Conservation (phyloP, 352 stramenopile genomes). For the Pythium aquatile region DNA sequence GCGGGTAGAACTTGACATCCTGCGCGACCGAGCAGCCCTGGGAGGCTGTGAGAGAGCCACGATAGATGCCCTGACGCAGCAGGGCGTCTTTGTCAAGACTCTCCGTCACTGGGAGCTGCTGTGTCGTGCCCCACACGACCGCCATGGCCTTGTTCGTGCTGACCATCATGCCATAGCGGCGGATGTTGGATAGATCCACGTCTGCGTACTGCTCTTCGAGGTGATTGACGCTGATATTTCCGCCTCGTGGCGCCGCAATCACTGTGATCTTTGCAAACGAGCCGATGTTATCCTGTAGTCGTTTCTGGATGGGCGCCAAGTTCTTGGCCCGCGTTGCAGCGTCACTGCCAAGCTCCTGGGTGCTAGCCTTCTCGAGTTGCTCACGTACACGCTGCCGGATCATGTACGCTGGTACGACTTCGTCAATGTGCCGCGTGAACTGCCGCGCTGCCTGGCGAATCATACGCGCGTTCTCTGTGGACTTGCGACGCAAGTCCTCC, state of each 20-base stretch:
- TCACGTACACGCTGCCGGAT: constrained; percentile 7
- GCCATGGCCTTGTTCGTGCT: constrained; percentile 11
- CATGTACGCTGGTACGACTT: constrained; percentile 18
- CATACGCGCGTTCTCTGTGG: constrained; percentile 9
- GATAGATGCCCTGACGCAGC: constrained; percentile 18
- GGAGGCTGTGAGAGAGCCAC: not conserved
- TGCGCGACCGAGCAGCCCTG: constrained; percentile 9
- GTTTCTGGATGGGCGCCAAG: not conserved
- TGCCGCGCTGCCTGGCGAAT: constrained; percentile 12
- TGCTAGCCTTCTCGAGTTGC: constrained; percentile 16
- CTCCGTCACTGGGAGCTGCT: constrained; percentile 7
- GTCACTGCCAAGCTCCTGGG: constrained; percentile 1
- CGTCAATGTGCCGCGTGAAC: constrained; percentile 15
- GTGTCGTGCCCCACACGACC: constrained; percentile 9
- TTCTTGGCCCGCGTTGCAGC: not conserved
- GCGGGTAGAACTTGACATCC: constrained; percentile 8
- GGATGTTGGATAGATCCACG: constrained; percentile 12
- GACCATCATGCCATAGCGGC: constrained; percentile 10
- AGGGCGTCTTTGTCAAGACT: constrained; percentile 8
- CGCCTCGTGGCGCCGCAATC: not conserved
- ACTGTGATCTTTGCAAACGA: constrained; percentile 7
- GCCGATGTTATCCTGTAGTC: constrained; percentile 8
- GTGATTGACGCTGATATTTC: not conserved
- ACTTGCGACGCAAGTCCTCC: constrained; percentile 10
- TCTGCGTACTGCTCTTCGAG: constrained; percentile 9